Base-by-base conservation (phyloP, 768 basidiomycete species). In the Inosperma sp. region DNA sequence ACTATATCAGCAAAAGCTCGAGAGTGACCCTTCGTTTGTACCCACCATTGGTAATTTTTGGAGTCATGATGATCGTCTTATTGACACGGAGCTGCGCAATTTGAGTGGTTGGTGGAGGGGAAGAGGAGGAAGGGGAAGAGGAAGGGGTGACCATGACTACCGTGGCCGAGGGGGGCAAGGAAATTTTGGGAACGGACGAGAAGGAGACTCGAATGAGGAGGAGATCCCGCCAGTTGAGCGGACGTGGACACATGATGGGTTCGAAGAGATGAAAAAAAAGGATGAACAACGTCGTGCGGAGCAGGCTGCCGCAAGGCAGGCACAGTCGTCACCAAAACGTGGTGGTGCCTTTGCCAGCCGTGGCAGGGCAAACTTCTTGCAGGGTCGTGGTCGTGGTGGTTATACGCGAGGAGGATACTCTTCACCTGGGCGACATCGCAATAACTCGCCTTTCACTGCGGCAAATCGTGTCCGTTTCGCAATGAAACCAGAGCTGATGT, bases 1-100 rank as follows among this genome's bases (percentile, higher is more conserved):
- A 64, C 87, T 83, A 16, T 95, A 96, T 67, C 84, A 90, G 55
- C 79, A 88, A 56, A 82, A 85, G 25, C 73, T 95, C 21, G 84
- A 90, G 51, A 73, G 69, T 9, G 93, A 96, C 64, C 93, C 93
- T 2, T 88, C 90, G 2, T 93, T 84, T 64, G 87, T 91, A 23
- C 93, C 93, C 19, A 86, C 83, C 21, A 87, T 94, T 19, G 93
- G 93, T 48, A 86, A 85, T 55, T 96, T 96, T 63, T 96, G 91
- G 92, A 84, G 88, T 4, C 93, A 96, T 63, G 93, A 96, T 65
- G 93, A 95, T 65, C 84, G 93, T 40, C 71, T 93, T 48, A 72
- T 91, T 63, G 86, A 89, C 67, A 88, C 88, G 65, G 83, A 88
- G 54, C 67, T 90, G 34, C 80, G 91, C 34, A 86, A 84, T 62